Base-by-base conservation (phyloP, 208 protist species). In the Strigomonas galati region DNA sequence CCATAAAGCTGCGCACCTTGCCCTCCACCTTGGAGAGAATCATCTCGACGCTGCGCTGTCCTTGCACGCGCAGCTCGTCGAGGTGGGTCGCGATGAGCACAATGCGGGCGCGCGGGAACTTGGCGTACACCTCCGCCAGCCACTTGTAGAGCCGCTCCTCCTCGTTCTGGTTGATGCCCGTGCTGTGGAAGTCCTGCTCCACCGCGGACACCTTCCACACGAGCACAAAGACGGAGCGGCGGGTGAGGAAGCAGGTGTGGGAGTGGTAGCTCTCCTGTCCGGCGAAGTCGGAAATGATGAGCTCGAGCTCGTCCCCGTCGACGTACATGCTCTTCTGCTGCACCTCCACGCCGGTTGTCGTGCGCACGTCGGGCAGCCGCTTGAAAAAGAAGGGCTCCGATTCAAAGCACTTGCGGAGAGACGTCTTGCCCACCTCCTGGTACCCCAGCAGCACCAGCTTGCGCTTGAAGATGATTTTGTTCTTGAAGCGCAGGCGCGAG, bases 201-300 rank as follows among this genome's bases (percentile, higher is more conserved):
- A 94, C 76, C 32, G 80, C 82, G 17, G 86, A 97, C 23, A 97
- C 79, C 68, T 95, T 95, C 89, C 92, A 97, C 43, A 97, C 89
- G 24, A 97, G 74, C 27, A 77, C 71, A 77, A 95, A 95, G 54
- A 97, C 82, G 58, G 87, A 85, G 55, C 87, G 85, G 64, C 86
- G 71, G 2, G 89, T 93, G 27, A 97, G 79, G 51, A 97, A 97
- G 43, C 78, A 84, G 19, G 78, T 91, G 69, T 97, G 84, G 1
- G 85, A 89, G 77, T 94, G 86, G 76, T 97, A 95, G 28, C 76
- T 56, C 69, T 93, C 87, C 66, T 97, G 91, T 0, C 91, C 91
- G 2, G 91, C 82, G 76, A 94, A 94, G 75, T 97, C 91, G 17
- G 83, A 85, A 28, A 97, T 40, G 21, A 82, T 77, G 10, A 94